Evolutionary conservation across 192 early-diverging fungal species (phyloP).

Genomic region (Coemansia sp.): DNA sequence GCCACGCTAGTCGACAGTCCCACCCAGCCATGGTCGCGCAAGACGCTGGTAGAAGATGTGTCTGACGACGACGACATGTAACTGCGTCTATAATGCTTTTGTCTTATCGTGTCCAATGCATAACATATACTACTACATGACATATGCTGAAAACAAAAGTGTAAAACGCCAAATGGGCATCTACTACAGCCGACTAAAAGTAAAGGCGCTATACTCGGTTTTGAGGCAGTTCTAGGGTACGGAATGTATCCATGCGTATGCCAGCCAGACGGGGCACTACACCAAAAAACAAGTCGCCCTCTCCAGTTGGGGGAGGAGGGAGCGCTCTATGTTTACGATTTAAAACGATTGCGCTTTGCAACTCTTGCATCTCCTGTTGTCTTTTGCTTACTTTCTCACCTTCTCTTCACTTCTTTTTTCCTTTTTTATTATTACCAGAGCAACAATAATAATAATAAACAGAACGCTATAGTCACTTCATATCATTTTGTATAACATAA

Average conservation of each 20-base stretch:
- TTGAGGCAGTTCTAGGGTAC: too few species aligned
- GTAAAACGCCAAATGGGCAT: too few species aligned
- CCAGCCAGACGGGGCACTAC: too few species aligned
- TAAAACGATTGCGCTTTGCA: not conserved
- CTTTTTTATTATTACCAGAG: not conserved
- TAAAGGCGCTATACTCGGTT: too few species aligned
- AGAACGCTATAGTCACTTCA: too few species aligned
- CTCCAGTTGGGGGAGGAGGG: too few species aligned
- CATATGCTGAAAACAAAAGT: not conserved
- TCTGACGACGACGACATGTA: conserved; percentile 33
- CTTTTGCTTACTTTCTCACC: conserved; percentile 2
- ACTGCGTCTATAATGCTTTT: not conserved
- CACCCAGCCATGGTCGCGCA: conserved; percentile 14
- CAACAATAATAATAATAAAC: not conserved
- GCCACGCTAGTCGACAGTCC: conserved; percentile 12
- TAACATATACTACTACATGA: too few species aligned
- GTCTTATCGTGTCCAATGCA: not conserved
- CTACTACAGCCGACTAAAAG: too few species aligned
- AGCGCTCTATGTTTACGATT: conserved; percentile 2
- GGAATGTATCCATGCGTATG: too few species aligned
- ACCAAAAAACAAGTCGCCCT: too few species aligned
- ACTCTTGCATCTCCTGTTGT: conserved; percentile 1
- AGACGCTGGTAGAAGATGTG: conserved; percentile 43
- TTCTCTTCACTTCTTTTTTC: conserved; percentile 6
- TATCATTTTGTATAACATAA: not conserved